phyloP scores from a whole-genome alignment of 106 monocot species.

The Dioscorea zingiberensis region DNA sequence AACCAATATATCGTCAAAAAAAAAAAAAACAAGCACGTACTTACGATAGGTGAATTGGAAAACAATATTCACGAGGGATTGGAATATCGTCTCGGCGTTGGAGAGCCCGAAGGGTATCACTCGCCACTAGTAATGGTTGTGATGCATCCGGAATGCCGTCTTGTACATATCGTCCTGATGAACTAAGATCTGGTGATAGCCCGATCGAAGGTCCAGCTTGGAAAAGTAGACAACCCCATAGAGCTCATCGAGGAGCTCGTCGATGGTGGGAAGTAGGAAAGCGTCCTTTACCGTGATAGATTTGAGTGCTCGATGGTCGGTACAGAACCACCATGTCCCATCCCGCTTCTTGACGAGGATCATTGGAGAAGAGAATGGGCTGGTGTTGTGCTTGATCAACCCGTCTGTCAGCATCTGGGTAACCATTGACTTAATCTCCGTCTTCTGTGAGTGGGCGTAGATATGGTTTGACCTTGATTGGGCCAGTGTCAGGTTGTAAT shows the following conservation, averaged over 20 bases:
- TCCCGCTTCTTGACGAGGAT: slow-evolving; percentile 13
- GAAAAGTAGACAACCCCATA: not conserved
- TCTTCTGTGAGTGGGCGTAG: too few relatives aligned
- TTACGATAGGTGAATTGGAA: too few relatives aligned
- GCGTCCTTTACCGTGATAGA: slow-evolving; percentile 2
- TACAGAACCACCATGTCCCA: slow-evolving; percentile 10
- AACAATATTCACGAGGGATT: too few relatives aligned
- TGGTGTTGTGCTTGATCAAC: not conserved
- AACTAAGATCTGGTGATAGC: slow-evolving; percentile 15
- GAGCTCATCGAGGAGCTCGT: slow-evolving; percentile 16
- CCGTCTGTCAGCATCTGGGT: not conserved
- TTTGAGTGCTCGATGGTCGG: slow-evolving; percentile 9
- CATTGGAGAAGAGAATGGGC: slow-evolving; percentile 1
- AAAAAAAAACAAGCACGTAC: too few relatives aligned
- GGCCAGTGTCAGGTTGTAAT: too few relatives aligned
- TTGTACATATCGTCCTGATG: slow-evolving; percentile 1
- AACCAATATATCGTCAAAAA: too few relatives aligned
- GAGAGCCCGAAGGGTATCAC: too few relatives aligned
- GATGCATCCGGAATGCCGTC: slow-evolving; percentile 9
- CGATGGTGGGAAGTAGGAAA: slow-evolving; percentile 8
- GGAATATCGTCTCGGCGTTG: too few relatives aligned
- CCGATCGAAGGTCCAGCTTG: slow-evolving; percentile 7
- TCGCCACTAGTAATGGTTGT: too few relatives aligned
- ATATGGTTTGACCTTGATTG: too few relatives aligned
- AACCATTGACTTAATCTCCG: too few relatives aligned